Base-by-base conservation (phyloP, 176 grass and related monocot species). In the Stipa capillata region DNA sequence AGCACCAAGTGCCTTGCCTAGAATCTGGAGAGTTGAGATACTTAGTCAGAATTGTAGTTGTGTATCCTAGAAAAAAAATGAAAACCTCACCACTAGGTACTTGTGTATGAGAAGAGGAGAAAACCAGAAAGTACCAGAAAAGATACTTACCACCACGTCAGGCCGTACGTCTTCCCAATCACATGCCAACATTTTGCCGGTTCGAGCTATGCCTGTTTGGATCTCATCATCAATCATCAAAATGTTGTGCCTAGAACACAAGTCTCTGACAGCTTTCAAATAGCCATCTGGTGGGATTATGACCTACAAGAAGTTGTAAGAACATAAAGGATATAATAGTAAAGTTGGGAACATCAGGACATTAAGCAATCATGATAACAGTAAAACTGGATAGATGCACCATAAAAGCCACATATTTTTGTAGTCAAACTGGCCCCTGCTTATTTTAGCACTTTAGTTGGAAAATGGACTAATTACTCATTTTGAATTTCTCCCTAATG, bases 181-280 rank as follows among this genome's bases (percentile, higher is more conserved):
- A 59, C 89, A 92, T 56, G 96, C 96, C 60, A 98, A 48, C 88
- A 98, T 89, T 81, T 82, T 91, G 11, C 96, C 96, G n/a, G 95
- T 98, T 63, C 92, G 88, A 41, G 92, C 96, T 89, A 98, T 94
- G 47, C 96, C 96, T 53, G 96, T 98, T 90, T 98, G 96, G 63
- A 98, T 93, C 83, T 98, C 96, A 90, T 98, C 96, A 80, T 86
- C 96, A 87, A 98, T 94, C 96, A 98, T 98, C 50, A 98, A 65
- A 87, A 98, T 85, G 39, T 98, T 94, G 84, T 93, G 59, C 78
- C 65, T 89, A 15, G 92, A 94, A 82, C 96, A 98, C 59, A 98
- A 54, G 21, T 94, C 84, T 93, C 96, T 94, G 52, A 90, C 90
- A 70, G 83, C 84, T 94, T 85, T 93, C 81, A 98, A 85, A 85